A percentile compares a stretch with the other conserved stretches of the same genome.
Conservation (phyloP, 2,329 filamentous ascomycete species). For the Fusarium mexicanum region DNA sequence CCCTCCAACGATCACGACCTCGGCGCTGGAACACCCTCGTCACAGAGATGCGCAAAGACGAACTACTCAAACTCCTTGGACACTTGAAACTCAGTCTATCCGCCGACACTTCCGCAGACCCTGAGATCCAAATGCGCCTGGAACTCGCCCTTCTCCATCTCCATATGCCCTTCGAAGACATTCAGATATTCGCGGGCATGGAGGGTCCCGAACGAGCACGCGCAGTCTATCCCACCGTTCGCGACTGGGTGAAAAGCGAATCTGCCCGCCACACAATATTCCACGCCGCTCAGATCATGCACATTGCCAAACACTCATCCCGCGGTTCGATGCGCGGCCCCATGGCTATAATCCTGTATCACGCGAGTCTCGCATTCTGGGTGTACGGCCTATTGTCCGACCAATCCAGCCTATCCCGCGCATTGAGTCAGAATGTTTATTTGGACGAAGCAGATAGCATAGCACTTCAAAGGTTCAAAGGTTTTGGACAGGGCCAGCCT, state of each 20-base stretch:
- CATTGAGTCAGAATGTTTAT: background rate
- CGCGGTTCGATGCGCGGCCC: conserved; percentile 35
- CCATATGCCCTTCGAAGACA: conserved; percentile 53
- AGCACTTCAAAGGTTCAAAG: conserved; percentile 23
- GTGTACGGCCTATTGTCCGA: conserved; percentile 31
- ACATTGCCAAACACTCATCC: conserved; percentile 25
- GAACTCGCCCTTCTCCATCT: conserved; percentile 50
- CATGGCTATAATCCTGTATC: conserved; percentile 42
- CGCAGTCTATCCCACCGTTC: conserved; percentile 45
- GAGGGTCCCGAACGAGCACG: conserved; percentile 52
- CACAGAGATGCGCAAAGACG: conserved; percentile 42
- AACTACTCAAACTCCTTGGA: conserved; percentile 41
- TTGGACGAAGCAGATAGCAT: conserved; percentile 12
- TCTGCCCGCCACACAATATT: conserved; percentile 47
- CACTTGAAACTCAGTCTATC: conserved; percentile 26
- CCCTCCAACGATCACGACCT: conserved; percentile 36
- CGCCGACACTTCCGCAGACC: background rate
- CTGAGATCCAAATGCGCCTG: conserved; percentile 45
- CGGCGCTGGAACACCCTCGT: conserved; percentile 44
- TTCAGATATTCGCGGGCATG: conserved; percentile 55
- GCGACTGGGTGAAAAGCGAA: conserved; percentile 50
- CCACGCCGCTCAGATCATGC: conserved; percentile 44
- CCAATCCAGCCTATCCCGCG: background rate
- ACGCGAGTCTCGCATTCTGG: conserved; percentile 44
- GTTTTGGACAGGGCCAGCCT: conserved; percentile 23